Base-by-base conservation (phyloP, 2,329 filamentous ascomycete species). In the Botrytis cinerea region DNA sequence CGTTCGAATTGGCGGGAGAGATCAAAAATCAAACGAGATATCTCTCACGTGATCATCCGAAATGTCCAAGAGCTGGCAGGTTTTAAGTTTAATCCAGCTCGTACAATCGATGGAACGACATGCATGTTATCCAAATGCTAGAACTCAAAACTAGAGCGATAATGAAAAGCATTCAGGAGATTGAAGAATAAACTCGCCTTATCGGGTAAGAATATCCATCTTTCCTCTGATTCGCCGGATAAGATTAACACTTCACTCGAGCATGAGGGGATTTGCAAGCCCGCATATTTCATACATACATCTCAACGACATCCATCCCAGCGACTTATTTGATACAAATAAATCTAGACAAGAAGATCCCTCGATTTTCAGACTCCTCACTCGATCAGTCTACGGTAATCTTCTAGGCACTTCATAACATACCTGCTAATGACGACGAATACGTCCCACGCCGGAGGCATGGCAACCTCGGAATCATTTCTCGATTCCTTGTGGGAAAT, bases 221-320 rank as follows among this genome's bases (percentile, higher is more conserved):
- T 35, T 9, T 57, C 9, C 14, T 43, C 38, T 68, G 48, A 68
- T 68, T 68, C 66, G 66, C 57, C 66, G 20, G 66, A 68, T 68
- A 68, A 57, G n/a, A 57, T 57, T 9, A 57, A 57, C 6, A 28
- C n/a, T 57, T 18, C 45, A 8, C 59, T 18, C 32, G 14, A 40
- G 9, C 54, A 54, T 20, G 25, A 54, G 46, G 22, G 64, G 32
- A 43, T n/a, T 46, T 51, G n/a, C 14, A 18, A 28, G 0, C 45
- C 38, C 51, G n/a, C 12, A 18, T 38, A 32, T 25, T 28, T 54
- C 12, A n/a, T 38, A 35, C 35, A 64, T 64, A 35, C 35, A 64
- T 64, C 61, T 63, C 38, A 64, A 54, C 48, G 35, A 25, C 25
- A 57, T 54, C 2, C 10, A 68, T 22, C 8, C 25, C 7, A 40